Evolutionary conservation across 192 early-diverging fungal genomes (phyloP), one percentile per base, ranked within the genome.

Genomic region (Piromyces sp.): DNA sequence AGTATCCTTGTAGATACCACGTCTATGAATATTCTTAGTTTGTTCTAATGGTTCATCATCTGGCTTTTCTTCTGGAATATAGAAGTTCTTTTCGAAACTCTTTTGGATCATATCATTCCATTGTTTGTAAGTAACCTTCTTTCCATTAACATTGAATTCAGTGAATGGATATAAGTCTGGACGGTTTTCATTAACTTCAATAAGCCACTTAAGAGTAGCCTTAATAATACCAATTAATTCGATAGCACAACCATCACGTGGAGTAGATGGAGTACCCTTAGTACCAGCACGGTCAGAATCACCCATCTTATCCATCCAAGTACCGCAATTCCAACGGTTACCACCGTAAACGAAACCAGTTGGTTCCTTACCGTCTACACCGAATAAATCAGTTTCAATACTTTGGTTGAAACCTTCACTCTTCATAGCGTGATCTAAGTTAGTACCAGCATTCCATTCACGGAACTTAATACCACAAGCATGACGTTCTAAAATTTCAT

Each of bases 271-370:
- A 30, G 93, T 83, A 4, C 98, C 98, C 31, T 93, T 92, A 40
- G 91, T 98, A 13, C 94, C 93, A n/a, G 98, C 97, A 87, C 95
- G 96, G 42, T 91, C 93, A 30, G 93, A 95, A 86, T 97, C 96
- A 22, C 95, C 94, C 94, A 95, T 95, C 86, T 84, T 29, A 87
- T 98, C 98, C 96, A 98, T 98, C 98, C 97, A 99, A 0, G 96
- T 98, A 30, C 98, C 97, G 83, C 97, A 99, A 87, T 99, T 99
- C 87, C 88, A 96, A 40, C 87, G 51, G 84, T 92, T 98, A 30
- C 98, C 98, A 80, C 98, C 97, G 80, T 86, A 83, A 30, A 98
- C 88, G 79, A 97, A 90, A 26, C 97, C 98, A 0, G 89, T 93
- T 19, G 86, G 85, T 26, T 82, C 84, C 4, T 31, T 37, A 31